Base-by-base conservation (phyloP, 345 rosid species). In the Populus pruinosa region DNA sequence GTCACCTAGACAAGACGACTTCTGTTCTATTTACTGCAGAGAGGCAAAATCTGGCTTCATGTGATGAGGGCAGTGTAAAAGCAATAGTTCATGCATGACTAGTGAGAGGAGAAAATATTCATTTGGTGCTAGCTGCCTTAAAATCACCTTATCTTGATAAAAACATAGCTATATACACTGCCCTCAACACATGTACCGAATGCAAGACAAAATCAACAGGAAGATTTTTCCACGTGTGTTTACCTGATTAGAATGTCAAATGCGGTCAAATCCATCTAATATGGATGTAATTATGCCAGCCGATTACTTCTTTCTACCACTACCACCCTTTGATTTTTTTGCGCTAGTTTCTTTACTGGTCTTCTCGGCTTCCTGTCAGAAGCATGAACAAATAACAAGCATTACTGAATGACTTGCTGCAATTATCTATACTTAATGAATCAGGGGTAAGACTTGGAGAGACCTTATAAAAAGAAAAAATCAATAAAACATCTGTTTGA, bases 251-350 rank as follows among this genome's bases (percentile, higher is more conserved):
- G 8, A 36, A 5, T 25, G 50, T 31, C 71, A 64, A 16, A 59
- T 47, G 73, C 14, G 21, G 64, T 59, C 23, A 67, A n/a, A 14
- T 47, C 5, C 55, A 35, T 43, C 44, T 14, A 21, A 31, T 20
- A 35, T 47, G 50, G 66, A 63, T 65, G 5, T 21, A n/a, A 68
- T 25, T 49, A 33, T 16, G 41, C 61, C 61, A 69, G 73, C 73
- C 79, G 86, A 86, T 69, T 90, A 82, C 89, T 87, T 91, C 87
- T 87, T 93, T 87, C 70, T 88, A n/a, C 81, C 92, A 77, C 92
- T 90, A 77, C 85, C 88, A 70, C 83, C 90, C 85, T 90, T 92
- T 8, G 86, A 39, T 84, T 90, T 93, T 78, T 90, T 92, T 78
- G 83, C 88, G 70, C 77, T 27, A n/a, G 87, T 76, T 80, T 80